Evolutionary conservation across 805 yeast species (phyloP), one percentile per base, ranked within the genome.

Genomic region (Nematodospora valgi): DNA sequence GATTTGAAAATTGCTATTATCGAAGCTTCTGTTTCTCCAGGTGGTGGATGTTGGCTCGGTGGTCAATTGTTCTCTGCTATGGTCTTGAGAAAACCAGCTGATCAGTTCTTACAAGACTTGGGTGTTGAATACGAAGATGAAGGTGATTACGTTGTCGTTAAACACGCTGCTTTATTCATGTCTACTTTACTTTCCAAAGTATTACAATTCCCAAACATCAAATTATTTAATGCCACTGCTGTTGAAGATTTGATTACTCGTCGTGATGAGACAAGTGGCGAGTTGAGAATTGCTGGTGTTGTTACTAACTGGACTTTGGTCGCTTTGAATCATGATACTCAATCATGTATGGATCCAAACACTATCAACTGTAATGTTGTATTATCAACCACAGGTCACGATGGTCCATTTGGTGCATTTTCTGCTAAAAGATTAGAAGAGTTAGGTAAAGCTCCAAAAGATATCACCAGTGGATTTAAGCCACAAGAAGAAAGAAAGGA

Each of bases 221-320:
- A 82, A 63, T 64, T 82, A 44, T 82, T 82, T 70, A 82, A 82
- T 54, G 88, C 89, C 27, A 81, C 88, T 24, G 80, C 87, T 27
- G 89, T 82, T 32, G 91, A 82, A 58, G 91, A 82, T 52, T 69
- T 82, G 59, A 80, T 82, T 52, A 83, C 89, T 32, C 76, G 88
- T 56, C 73, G 75, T 38, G 78, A 75, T 40, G 74, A 68, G 19
- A 40, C 52, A 22, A 61, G 73, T 30, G 84, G 83, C 33, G 73
- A 74, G 40, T 61, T 81, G 34, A 70, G 82, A 47, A 74, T 81
- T 40, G 86, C 86, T 16, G 91, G 91, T 56, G 89, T 82, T 24
- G 89, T 82, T 28, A 82, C 87, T 51, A 82, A 82, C 71, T 82
- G 89, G 89, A 82, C 89, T 27, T 67, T 82, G 49, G 89, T 82